Conservation (phyloP, 2,329 filamentous ascomycete genomes). For the Colletotrichum sp. region DNA sequence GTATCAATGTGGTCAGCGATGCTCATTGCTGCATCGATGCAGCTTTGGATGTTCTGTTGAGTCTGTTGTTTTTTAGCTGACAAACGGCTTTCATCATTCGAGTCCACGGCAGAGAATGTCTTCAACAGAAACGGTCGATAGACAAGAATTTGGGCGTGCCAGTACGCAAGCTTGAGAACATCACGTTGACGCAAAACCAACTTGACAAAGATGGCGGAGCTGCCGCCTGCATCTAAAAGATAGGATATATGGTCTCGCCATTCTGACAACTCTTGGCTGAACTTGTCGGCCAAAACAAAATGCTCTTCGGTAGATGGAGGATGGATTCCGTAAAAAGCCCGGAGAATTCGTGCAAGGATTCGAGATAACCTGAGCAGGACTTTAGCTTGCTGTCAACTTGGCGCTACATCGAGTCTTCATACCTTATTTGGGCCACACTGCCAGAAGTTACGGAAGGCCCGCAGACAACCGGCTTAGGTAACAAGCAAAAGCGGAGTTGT, state of each 20-base stretch:
- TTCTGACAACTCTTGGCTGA: constrained; percentile 31
- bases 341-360: constrained; percentile 37
- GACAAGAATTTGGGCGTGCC: constrained; percentile 44
- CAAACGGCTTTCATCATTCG: rapidly evolving
- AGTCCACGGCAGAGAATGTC: constrained; percentile 26
- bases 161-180: constrained; percentile 44
- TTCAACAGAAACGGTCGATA: constrained; percentile 40
- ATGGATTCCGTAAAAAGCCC: constrained; percentile 37
- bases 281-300: constrained; percentile 28
- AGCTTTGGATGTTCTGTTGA: constrained; percentile 27
- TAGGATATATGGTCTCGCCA: constrained; percentile 38
- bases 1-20: constrained; percentile 42
- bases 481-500: constrained; percentile 26
- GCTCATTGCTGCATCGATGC: constrained; percentile 41
- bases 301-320: constrained; percentile 30
- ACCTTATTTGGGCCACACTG: constrained; percentile 38
- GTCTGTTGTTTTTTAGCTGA: constrained; percentile 7
- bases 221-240: constrained; percentile 42
- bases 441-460: constrained; percentile 33
- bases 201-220: constrained; percentile 36
- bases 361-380: constrained; percentile 29
- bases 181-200: constrained; percentile 38
- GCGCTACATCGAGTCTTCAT: neutral
- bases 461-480: neutral
- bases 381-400: neutral